Evolutionary conservation across 805 yeast genomes (phyloP).

Genomic region (Ogataea chonburiensis): DNA sequence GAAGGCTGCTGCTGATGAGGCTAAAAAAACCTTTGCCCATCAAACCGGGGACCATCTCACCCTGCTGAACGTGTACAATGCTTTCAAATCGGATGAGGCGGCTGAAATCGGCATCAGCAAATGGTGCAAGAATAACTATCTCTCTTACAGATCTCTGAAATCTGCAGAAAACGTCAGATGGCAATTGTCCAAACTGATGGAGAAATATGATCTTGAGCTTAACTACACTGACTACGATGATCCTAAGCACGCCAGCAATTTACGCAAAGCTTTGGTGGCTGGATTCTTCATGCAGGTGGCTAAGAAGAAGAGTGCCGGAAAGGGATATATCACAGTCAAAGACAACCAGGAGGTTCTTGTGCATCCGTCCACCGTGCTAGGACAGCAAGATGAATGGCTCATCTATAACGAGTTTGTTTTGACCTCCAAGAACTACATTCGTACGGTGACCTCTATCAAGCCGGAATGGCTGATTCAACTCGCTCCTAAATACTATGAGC

Average conservation of each 20-base stretch:
- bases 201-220: constrained; percentile 70
- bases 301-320: constrained; percentile 77
- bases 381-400: constrained; percentile 90
- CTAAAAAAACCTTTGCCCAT: constrained; percentile 83
- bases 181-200: constrained; percentile 84
- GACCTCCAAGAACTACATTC: constrained; percentile 88
- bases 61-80: constrained; percentile 81
- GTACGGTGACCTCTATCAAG: constrained; percentile 87
- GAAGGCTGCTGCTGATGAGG: constrained; percentile 86
- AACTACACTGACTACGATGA: constrained; percentile 66
- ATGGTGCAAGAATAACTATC: constrained; percentile 92
- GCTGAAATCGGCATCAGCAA: constrained; percentile 59
- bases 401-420: constrained; percentile 93
- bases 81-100: constrained; percentile 75
- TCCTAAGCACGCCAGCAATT: constrained; percentile 66
- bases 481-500: constrained; percentile 70
- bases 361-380: constrained; percentile 90
- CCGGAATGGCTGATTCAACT: constrained; percentile 91
- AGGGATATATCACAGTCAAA: constrained; percentile 86
- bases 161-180: constrained; percentile 85
- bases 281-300: constrained; percentile 99
- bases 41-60: constrained; percentile 96
- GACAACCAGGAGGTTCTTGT: constrained; percentile 94
- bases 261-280: constrained; percentile 81
- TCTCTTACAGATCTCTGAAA: constrained; percentile 78